phyloP scores from a whole-genome alignment of 2,329 filamentous ascomycete species.

The Aspergillus spinulosporus region DNA sequence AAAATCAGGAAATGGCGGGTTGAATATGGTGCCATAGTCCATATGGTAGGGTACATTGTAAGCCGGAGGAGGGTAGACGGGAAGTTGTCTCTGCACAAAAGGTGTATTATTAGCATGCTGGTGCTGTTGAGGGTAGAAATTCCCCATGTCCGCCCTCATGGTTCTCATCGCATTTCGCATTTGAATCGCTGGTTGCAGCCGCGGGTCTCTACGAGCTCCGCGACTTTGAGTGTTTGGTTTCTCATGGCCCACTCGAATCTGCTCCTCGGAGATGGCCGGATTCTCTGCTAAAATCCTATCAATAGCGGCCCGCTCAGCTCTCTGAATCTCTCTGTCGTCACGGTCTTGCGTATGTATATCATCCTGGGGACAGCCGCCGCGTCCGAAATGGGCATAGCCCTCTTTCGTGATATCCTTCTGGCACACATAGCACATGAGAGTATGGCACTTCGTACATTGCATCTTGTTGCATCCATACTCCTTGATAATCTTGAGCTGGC shows the following conservation, averaged over 20 bases:
- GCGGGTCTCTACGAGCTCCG: neutral
- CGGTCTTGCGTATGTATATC: conserved; percentile 13
- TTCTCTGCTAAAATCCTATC: conserved; percentile 28
- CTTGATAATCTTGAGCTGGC: conserved; percentile 77
- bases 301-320: conserved; percentile 33
- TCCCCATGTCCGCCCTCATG: neutral
- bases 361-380: conserved; percentile 42
- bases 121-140: neutral
- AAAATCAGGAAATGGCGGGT: neutral
- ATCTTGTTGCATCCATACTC: conserved; percentile 82
- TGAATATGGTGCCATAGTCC: too few relatives aligned
- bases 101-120: neutral
- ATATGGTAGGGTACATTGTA: neutral
- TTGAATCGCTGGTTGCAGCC: neutral
- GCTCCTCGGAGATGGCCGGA: conserved; percentile 22
- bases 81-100: neutral
- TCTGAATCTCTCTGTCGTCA: conserved; percentile 29
- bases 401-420: conserved; percentile 59
- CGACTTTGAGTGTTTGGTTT: neutral
- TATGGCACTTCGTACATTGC: conserved; percentile 62
- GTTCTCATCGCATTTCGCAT: neutral
- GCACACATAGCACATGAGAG: conserved; percentile 62
- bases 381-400: conserved; percentile 70
- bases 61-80: neutral
- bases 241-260: conserved; percentile 20